Evolutionary conservation across 2,329 filamentous ascomycete species (phyloP), one percentile per base, ranked within the genome.

Genomic region (Epichloe scottii): DNA sequence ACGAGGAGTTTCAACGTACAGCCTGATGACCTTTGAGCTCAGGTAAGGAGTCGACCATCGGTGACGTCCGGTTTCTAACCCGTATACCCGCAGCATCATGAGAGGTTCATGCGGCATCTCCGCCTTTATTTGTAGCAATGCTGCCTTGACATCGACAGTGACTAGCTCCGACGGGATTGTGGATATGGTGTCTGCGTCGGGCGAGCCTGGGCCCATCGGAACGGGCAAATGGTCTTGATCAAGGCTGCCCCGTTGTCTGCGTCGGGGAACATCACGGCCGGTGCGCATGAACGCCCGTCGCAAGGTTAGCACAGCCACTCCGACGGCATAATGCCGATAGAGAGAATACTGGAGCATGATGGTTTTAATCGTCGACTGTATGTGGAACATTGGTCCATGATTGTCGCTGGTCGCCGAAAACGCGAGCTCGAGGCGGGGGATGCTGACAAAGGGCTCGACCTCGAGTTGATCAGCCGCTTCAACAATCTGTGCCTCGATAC

Each of bases 311-410:
- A 78, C 71, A 8, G 91, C 93, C 53, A 97, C 82, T 1, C 89
- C 87, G 26, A 94, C 76, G 0, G 90, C 85, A 62, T 96, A 98
- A 63, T 95, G 90, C 3, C 90, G 84, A 65, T 94, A 95, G 0
- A 98, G 77, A 0, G 94, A 98, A 63, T 97, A 97, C 48, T 94
- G 85, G 7, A 95, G 62, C 54, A 87, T 81, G 2, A 98, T 69
- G 5, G 86, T 88, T 57, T 85, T 85, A 19, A 93, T 77, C 49
- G 86, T 80, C 0, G 88, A 86, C 57, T 94, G 89, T 42, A 97
- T 69, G 62, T 97, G 89, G 61, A 96, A 87, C 5, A 95, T 76
- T 0, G 89, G 87, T 0, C 90, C 91, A 60, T 95, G 87, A 33
- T 80, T 80, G 65, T 98, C 93, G 56, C 87, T 94, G 4, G 82